These are phyloP conservation scores for Trichoderma hamatum DNA, from an alignment of 2,329 filamentous ascomycete species.

Conservation along the genomic window DNA sequence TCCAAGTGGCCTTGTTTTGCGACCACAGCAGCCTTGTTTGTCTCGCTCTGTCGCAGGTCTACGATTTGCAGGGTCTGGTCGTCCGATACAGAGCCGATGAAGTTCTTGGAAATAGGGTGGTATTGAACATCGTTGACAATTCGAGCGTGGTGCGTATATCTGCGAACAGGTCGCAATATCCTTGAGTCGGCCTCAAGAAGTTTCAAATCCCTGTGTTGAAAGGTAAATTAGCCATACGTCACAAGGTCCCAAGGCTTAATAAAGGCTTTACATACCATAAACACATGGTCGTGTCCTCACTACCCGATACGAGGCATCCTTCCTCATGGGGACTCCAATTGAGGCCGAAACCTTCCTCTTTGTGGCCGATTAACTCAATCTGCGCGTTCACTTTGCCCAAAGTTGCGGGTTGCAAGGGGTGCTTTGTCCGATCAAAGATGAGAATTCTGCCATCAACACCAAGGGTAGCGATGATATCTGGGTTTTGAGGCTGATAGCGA, in stretches of 20 bases:
- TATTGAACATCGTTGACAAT: conserved; percentile 98
- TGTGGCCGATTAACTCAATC: conserved; percentile 83
- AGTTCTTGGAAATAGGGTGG: conserved; percentile 80
- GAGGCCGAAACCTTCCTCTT: conserved; percentile 86
- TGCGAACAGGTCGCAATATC: conserved; percentile 69
- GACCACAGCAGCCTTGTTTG: conserved; percentile 68
- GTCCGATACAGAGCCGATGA: conserved; percentile 93
- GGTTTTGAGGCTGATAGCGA: conserved; percentile 95
- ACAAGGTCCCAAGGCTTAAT: conserved; percentile 3
- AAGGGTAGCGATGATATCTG: conserved; percentile 93
- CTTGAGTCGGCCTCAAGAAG: conserved; percentile 71
- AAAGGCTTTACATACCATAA: conserved; percentile 68
- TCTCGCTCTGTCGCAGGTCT: conserved; percentile 73
- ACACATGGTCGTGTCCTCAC: conserved; percentile 87
- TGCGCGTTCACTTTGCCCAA: conserved; percentile 73
- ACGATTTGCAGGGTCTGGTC: conserved; percentile 92
- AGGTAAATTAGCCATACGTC: conserved; percentile 11
- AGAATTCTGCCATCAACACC: conserved; percentile 85
- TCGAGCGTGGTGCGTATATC: conserved; percentile 84
- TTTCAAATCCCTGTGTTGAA: conserved; percentile 69
- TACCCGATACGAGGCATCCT: conserved; percentile 85
- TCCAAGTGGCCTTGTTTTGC: conserved; percentile 79
- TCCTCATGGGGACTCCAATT: conserved; percentile 86
- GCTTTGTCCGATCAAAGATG: conserved; percentile 95
- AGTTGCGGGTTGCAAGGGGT: conserved; percentile 71